Conservation (phyloP, 2,329 filamentous ascomycete species). For the Aspergillus brasiliensis region DNA sequence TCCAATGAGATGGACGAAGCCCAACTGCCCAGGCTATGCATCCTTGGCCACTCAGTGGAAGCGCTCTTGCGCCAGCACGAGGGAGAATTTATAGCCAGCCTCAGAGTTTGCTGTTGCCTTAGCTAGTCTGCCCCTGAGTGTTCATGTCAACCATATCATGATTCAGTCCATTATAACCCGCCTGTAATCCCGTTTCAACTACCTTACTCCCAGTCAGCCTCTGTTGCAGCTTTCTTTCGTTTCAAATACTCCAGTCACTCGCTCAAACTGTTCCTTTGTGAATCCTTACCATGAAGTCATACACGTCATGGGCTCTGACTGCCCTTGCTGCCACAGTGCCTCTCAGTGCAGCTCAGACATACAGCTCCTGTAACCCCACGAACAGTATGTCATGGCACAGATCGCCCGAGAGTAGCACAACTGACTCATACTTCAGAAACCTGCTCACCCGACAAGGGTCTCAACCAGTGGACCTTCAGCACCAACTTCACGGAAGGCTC, state of each 20-base stretch:
- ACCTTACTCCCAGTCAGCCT: background rate
- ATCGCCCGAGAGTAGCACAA: background rate
- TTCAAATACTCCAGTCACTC: background rate
- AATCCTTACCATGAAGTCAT: slow-evolving; percentile 6
- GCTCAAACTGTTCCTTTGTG: background rate
- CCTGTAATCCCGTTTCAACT: background rate
- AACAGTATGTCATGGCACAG: slow-evolving; percentile 19
- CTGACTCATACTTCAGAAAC: slow-evolving; percentile 27
- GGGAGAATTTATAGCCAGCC: background rate
- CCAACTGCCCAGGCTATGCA: background rate
- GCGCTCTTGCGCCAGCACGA: background rate
- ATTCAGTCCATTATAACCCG: background rate
- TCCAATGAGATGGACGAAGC: background rate
- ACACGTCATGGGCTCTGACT: slow-evolving; percentile 7
- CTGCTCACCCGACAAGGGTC: slow-evolving; percentile 72
- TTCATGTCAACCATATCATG: background rate
- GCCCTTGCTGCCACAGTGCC: slow-evolving; percentile 11
- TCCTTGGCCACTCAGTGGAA: background rate
- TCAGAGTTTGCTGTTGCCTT: background rate
- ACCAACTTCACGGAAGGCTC: slow-evolving; percentile 52
- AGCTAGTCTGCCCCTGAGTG: background rate
- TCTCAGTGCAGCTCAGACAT: slow-evolving; percentile 65
- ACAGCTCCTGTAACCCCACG: slow-evolving; percentile 73
- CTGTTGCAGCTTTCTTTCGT: background rate
- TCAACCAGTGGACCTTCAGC: slow-evolving; percentile 49